Base-by-base conservation (phyloP, 163 green algal genomes). In the Picocystis sp. region DNA sequence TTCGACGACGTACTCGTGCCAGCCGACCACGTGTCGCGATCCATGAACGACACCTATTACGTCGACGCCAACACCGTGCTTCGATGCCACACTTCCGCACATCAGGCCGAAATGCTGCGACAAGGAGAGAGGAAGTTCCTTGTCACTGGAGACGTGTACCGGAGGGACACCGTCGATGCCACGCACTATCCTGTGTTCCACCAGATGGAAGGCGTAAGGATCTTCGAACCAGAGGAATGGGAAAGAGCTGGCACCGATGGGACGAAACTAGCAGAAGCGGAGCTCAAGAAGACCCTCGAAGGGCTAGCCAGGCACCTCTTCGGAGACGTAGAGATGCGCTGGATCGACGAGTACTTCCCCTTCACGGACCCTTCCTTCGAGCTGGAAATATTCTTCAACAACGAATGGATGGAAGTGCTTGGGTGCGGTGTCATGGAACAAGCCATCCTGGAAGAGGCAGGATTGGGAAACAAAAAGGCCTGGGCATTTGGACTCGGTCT, bases 111-210 rank as follows among this genome's bases (percentile, higher is more conserved):
- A 72, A 73, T 85, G 51, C 79, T 99, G 48, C 71, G 82, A 15
- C 48, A 67, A 14, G 87, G 87, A 14, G 51, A 57, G 50, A 55
- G 25, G 29, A 47, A 59, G 19, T 79, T 79, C 60, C 53, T 79
- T 6, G 62, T 79, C 15, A 79, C 61, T 2, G 71, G 71, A 3
- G 83, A 92, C 54, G 84, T 93, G 46, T 93, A 93, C 72, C 66
- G 80, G 45, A 75, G 90, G 13, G 90, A 99, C 73, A 77, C 76
- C 44, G 94, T 99, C 51, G 91, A 99, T 60, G 73, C 87, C 41
- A 97, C 91, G 1, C 91, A 99, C 75, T 99, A 98, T 75, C 91
- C 91, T 1, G 91, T 99, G 9, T 99, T 99, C 64, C 91, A 99
- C 63, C 84, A 92, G 58, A 94, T 94, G 84, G 86, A 94, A 71